A percentile compares a stretch with the other conserved stretches of the same genome.
These are phyloP conservation scores for Wickerhamiella kazuoi DNA, from an alignment of 805 yeast species.

Conservation along the genomic window DNA sequence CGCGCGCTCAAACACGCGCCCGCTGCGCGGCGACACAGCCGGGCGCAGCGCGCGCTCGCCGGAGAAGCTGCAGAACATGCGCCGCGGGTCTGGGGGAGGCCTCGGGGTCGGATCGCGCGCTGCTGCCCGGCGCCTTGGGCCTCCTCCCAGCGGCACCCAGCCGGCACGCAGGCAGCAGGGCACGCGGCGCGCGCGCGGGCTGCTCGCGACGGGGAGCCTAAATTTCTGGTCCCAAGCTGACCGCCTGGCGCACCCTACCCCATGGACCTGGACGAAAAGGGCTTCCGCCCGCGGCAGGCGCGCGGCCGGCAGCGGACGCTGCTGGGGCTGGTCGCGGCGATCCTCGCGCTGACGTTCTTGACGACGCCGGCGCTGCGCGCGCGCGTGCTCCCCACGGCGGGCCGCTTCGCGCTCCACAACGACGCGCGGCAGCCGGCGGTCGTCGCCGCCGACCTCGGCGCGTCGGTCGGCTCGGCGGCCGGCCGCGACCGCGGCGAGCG, in stretches of 20 bases:
- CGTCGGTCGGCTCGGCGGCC: conserved; percentile 43
- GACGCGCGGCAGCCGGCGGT: conserved; percentile 25
- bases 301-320: neutral
- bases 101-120: no score
- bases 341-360: neutral
- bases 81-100: no score
- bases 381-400: neutral
- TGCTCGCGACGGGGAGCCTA: no score
- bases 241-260: no score
- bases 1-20: conserved; percentile 63
- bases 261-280: conserved; percentile 1
- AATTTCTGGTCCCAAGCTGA: no score
- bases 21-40: conserved; percentile 52
- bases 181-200: no score
- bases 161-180: no score
- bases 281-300: conserved; percentile 5
- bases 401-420: conserved; percentile 9
- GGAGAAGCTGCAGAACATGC: conserved; percentile 29
- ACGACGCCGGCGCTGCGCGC: conserved; percentile 3
- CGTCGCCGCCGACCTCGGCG: conserved; percentile 53
- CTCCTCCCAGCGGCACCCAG: no score
- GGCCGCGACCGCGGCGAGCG: conserved; percentile 75
- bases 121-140: no score
- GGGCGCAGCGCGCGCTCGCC: conserved; percentile 57
- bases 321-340: conserved; percentile 1